These are phyloP conservation scores for Erysimum pusillum DNA, from an alignment of 441 rosid species.

Conservation along the genomic window DNA sequence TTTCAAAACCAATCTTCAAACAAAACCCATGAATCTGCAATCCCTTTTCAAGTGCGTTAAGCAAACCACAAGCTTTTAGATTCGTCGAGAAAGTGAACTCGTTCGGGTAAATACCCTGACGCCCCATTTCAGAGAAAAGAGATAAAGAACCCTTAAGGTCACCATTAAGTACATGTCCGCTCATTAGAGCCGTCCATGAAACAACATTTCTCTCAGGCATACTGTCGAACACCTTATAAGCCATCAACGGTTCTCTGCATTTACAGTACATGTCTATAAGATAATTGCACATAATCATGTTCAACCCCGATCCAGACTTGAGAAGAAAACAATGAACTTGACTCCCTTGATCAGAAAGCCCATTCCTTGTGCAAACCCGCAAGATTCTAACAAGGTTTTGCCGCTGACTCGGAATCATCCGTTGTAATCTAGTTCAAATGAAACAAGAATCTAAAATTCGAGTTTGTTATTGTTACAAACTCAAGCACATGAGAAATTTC, in stretches of 20 bases:
- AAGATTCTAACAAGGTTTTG: slow-evolving; percentile 66
- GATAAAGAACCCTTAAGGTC: slow-evolving; percentile 52
- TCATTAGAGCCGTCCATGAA: slow-evolving; percentile 91
- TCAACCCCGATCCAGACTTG: slow-evolving; percentile 55
- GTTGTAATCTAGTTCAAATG: slow-evolving; percentile 17
- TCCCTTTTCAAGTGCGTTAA: slow-evolving; percentile 56
- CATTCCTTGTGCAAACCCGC: slow-evolving; percentile 65
- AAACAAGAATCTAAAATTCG: background rate
- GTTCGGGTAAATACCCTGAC: slow-evolving; percentile 62
- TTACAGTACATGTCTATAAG: slow-evolving; percentile 76
- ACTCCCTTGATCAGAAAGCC: slow-evolving; percentile 64
- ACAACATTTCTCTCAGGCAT: slow-evolving; percentile 87
- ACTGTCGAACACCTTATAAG: slow-evolving; percentile 74
- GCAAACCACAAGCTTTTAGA: slow-evolving; percentile 75
- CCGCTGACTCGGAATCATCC: slow-evolving; percentile 51
- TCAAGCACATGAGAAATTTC: background rate
- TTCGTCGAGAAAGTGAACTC: slow-evolving; percentile 79
- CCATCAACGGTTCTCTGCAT: slow-evolving; percentile 58
- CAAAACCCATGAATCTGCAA: slow-evolving; percentile 71
- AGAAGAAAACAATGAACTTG: slow-evolving; percentile 68
- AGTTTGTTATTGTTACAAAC: background rate
- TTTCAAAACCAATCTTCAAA: slow-evolving; percentile 63
- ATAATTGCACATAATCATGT: slow-evolving; percentile 66
- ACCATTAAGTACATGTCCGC: slow-evolving; percentile 65
- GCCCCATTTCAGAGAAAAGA: slow-evolving; percentile 58